phyloP scores from a whole-genome alignment of 148 eudicot species.

The Camellia japonica region DNA sequence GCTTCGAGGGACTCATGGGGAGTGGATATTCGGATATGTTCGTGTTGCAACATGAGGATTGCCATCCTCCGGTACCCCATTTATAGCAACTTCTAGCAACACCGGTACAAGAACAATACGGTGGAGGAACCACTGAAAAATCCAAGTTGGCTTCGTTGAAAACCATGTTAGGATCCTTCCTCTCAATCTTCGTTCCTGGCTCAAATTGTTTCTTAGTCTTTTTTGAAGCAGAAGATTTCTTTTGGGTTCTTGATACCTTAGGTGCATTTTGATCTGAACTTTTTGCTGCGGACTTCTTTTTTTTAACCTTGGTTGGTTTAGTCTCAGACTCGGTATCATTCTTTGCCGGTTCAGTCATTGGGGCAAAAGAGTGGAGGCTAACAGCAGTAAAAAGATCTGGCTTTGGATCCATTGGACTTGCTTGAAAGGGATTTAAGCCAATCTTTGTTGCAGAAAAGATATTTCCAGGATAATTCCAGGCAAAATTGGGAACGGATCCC shows the following conservation, averaged over 20 bases:
- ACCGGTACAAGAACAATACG: slow-evolving; percentile 68
- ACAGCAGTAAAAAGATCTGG: slow-evolving; percentile 28
- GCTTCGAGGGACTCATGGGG: slow-evolving; percentile 51
- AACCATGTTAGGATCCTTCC: slow-evolving; percentile 32
- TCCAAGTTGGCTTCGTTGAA: slow-evolving; percentile 36
- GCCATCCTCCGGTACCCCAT: slow-evolving; percentile 68
- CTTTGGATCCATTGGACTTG: slow-evolving; percentile 27
- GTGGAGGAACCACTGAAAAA: slow-evolving; percentile 45
- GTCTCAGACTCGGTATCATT: slow-evolving; percentile 9
- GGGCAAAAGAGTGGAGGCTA: slow-evolving; percentile 35
- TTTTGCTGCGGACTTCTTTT: slow-evolving; percentile 33
- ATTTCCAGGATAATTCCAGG: slow-evolving; percentile 37
- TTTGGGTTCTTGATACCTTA: slow-evolving; percentile 32
- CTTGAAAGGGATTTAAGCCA: slow-evolving; percentile 29
- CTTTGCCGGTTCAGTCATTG: slow-evolving; percentile 27
- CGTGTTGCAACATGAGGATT: slow-evolving; percentile 61
- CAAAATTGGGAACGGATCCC: slow-evolving; percentile 34
- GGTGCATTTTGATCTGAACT: slow-evolving; percentile 17
- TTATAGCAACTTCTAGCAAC: slow-evolving; percentile 51
- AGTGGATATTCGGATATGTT: slow-evolving; percentile 62
- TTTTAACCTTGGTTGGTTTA: slow-evolving; percentile 30
- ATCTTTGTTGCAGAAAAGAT: slow-evolving; percentile 25
- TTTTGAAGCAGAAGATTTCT: slow-evolving; percentile 31
- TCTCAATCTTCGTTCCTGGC: slow-evolving; percentile 33
- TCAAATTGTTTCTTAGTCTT: slow-evolving; percentile 23